Evolutionary conservation across 2,329 filamentous ascomycete species (phyloP).

Genomic region (Colletotrichum salicis): DNA sequence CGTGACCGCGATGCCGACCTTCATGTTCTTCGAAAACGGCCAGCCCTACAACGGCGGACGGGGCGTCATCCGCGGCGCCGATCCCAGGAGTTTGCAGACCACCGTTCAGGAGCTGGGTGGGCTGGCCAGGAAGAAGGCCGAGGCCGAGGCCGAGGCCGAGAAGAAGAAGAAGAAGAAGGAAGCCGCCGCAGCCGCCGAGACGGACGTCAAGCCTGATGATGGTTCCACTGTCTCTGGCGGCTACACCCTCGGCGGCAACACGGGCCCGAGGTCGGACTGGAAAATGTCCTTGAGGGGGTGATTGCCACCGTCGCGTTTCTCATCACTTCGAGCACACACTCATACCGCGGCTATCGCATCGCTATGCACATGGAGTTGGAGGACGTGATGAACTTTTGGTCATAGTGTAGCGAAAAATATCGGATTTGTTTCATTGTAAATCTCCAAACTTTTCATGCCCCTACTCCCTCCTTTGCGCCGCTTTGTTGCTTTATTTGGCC

Average conservation of each 20-base stretch:
- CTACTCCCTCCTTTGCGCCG: background rate
- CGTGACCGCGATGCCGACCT: slow-evolving; percentile 68
- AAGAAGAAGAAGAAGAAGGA: slow-evolving; percentile 20
- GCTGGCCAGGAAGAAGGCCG: slow-evolving; percentile 40
- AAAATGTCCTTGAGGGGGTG: slow-evolving; percentile 37
- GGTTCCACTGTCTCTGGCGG: slow-evolving; percentile 35
- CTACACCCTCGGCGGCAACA: slow-evolving; percentile 30
- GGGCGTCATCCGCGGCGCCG: slow-evolving; percentile 42
- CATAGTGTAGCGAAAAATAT: background rate
- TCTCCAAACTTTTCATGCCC: background rate
- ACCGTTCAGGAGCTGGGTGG: slow-evolving; percentile 26
- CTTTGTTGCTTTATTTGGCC: background rate
- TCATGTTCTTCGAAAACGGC: slow-evolving; percentile 69
- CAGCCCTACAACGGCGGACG: slow-evolving; percentile 56
- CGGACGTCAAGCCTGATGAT: slow-evolving; percentile 22
- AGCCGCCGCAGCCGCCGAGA: slow-evolving; percentile 17
- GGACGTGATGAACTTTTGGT: background rate
- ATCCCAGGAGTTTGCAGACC: slow-evolving; percentile 32
- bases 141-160: slow-evolving; percentile 40
- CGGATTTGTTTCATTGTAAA: background rate
- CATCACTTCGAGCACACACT: background rate
- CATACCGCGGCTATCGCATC: background rate
- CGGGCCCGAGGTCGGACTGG: slow-evolving; percentile 37
- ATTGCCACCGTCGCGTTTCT: background rate
- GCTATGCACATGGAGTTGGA: background rate